These are phyloP conservation scores for Podaxis carcinomalis DNA, from an alignment of 768 basidiomycete genomes.

Conservation along the genomic window DNA sequence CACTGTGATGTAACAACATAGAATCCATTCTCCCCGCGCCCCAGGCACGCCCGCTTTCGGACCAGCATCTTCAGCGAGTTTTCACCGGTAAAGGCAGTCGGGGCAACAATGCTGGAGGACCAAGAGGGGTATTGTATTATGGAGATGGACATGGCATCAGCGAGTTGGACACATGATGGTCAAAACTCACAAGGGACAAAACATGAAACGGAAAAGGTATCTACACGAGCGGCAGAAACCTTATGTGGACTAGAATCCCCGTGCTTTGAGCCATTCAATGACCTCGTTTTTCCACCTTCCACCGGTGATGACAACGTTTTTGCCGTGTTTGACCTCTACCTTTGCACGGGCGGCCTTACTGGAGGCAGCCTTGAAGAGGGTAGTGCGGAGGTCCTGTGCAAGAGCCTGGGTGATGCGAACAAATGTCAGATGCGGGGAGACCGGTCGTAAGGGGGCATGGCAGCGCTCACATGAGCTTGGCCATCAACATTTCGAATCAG, in stretches of 20 bases:
- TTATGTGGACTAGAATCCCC: conserved; percentile 49
- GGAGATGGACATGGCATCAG: background rate
- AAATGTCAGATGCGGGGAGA: conserved; percentile 14
- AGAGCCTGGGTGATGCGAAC: conserved; percentile 39
- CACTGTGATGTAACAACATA: background rate
- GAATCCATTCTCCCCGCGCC: background rate
- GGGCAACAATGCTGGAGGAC: background rate
- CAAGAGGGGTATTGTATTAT: background rate
- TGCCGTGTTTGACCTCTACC: conserved; percentile 41
- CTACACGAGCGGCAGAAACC: background rate
- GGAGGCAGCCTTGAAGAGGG: conserved; percentile 46
- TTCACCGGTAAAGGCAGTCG: background rate
- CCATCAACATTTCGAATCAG: conserved; percentile 70
- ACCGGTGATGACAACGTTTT: conserved; percentile 56
- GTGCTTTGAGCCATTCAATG: conserved; percentile 54
- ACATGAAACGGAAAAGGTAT: conserved; percentile 1
- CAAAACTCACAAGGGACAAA: background rate
- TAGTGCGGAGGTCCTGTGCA: conserved; percentile 47
- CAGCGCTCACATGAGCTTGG: conserved; percentile 44
- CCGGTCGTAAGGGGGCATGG: background rate
- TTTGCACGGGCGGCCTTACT: conserved; percentile 45
- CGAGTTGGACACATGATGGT: background rate
- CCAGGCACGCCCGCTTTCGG: background rate
- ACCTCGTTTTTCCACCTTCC: conserved; percentile 62
- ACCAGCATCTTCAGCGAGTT: background rate